Conservation (phyloP, 176 grass and related monocot species). For the Raddia guianensis region DNA sequence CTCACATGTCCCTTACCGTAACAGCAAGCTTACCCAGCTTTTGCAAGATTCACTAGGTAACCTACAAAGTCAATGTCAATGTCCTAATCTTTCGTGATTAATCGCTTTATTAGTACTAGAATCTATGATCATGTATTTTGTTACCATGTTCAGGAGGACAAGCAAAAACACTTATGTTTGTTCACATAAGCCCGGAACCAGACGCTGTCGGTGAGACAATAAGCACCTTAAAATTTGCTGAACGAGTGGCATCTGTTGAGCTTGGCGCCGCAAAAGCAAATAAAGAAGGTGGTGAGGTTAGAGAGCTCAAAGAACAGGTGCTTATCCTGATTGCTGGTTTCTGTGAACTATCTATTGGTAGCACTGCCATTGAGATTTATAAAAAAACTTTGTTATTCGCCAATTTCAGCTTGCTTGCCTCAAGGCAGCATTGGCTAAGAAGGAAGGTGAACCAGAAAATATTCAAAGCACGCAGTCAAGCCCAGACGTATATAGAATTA, state of each 20-base stretch:
- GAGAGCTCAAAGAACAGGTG: constrained; percentile 89
- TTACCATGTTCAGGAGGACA: constrained; percentile 73
- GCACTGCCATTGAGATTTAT: constrained; percentile 26
- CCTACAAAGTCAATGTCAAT: neutral
- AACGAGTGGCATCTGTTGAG: constrained; percentile 84
- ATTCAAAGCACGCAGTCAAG: constrained; percentile 47
- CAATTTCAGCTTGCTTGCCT: constrained; percentile 69
- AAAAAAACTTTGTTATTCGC: neutral
- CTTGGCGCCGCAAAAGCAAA: constrained; percentile 68
- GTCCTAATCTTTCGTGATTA: constrained; percentile 20
- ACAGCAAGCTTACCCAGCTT: constrained; percentile 94
- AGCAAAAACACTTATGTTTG: constrained; percentile 96
- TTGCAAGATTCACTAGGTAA: constrained; percentile 95
- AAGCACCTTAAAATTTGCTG: constrained; percentile 92
- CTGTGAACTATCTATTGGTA: constrained; percentile 2
- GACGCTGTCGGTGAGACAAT: constrained; percentile 66
- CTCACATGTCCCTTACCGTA: constrained; percentile 80
- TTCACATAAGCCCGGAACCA: constrained; percentile 82
- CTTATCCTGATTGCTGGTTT: constrained; percentile 17
- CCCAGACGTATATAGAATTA: constrained; percentile 60
- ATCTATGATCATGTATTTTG: constrained; percentile 32
- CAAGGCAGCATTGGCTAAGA: constrained; percentile 70
- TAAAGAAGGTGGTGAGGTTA: constrained; percentile 75
- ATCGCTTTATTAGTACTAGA: constrained; percentile 20
- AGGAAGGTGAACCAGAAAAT: constrained; percentile 59